A percentile compares a stretch with the other conserved stretches of the same genome.
phyloP scores from a whole-genome alignment of 495 filamentous ascomycete genomes.

The Tuber microsphaerosporum region DNA sequence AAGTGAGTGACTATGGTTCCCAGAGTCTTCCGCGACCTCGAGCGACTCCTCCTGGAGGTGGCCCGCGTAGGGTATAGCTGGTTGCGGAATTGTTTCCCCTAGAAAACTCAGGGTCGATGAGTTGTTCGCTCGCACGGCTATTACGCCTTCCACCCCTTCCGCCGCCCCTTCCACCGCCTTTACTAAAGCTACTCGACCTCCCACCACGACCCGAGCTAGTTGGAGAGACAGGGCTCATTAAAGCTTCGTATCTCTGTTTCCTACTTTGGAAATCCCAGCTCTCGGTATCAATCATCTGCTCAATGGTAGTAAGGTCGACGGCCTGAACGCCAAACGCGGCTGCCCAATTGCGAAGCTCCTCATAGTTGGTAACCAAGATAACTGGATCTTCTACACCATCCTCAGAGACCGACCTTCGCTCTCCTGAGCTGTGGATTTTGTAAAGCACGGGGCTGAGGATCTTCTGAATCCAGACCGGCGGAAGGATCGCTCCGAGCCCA shows the following conservation, averaged over 20 bases:
- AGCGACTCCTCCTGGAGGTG: constrained; percentile 33
- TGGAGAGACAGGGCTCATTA: constrained; percentile 3
- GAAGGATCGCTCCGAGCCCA: constrained; percentile 37
- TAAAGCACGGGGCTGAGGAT: constrained; percentile 58
- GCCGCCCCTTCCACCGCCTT: constrained; percentile 16
- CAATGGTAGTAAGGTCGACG: constrained; percentile 46
- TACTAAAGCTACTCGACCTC: constrained; percentile 9
- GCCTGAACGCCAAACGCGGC: constrained; percentile 55
- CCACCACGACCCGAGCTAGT: constrained; percentile 3
- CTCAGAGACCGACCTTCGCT: constrained; percentile 40
- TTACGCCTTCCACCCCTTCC: constrained; percentile 17
- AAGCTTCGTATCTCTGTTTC: constrained; percentile 27
- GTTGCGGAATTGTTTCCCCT: constrained; percentile 12
- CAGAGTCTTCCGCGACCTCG: constrained; percentile 38
- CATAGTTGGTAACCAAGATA: constrained; percentile 56
- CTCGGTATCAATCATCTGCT: constrained; percentile 28
- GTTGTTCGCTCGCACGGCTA: constrained; percentile 17
- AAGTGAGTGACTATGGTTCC: constrained; percentile 30
- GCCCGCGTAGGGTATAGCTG: constrained; percentile 26
- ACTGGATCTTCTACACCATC: constrained; percentile 45
- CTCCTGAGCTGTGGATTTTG: constrained; percentile 51
- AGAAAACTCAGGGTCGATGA: neutral
- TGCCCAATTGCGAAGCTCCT: constrained; percentile 51
- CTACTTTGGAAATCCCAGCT: constrained; percentile 28
- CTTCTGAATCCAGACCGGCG: constrained; percentile 40